Evolutionary conservation across 345 rosid species (phyloP).

Genomic region (Aethionema arabicum): DNA sequence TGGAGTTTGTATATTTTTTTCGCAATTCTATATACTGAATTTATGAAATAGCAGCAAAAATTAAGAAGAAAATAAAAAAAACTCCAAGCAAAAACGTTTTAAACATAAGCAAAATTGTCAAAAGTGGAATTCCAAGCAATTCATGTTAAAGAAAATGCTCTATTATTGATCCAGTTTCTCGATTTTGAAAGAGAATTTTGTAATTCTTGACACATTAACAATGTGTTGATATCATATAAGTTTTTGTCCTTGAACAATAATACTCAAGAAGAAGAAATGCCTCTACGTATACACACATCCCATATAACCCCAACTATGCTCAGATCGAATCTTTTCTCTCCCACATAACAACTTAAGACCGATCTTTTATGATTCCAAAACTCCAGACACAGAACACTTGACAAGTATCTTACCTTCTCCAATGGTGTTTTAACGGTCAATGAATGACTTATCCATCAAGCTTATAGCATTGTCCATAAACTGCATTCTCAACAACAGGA

Average conservation of each 20-base stretch:
- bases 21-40: background rate
- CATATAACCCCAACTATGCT: slow-evolving; percentile 18
- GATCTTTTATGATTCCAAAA: slow-evolving; percentile 30
- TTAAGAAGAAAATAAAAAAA: background rate
- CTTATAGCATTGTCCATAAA: slow-evolving; percentile 83
- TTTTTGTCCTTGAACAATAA: slow-evolving; percentile 16
- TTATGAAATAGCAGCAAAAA: background rate
- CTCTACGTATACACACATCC: slow-evolving; percentile 24
- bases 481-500: slow-evolving; percentile 48
- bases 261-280: background rate
- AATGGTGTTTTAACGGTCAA: slow-evolving; percentile 54
- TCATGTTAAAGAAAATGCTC: background rate
- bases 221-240: slow-evolving; percentile 10
- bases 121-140: background rate
- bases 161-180: background rate
- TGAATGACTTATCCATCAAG: slow-evolving; percentile 87
- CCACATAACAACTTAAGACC: slow-evolving; percentile 14
- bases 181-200: background rate
- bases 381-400: slow-evolving; percentile 15
- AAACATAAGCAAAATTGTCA: background rate
- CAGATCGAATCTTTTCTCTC: slow-evolving; percentile 23
- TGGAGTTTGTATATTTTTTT: too few species aligned
- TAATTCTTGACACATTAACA: background rate
- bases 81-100: too few species aligned
- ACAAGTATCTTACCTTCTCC: background rate